These are phyloP conservation scores for Saturnispora serradocipensis DNA, from an alignment of 805 yeast genomes.

Conservation along the genomic window DNA sequence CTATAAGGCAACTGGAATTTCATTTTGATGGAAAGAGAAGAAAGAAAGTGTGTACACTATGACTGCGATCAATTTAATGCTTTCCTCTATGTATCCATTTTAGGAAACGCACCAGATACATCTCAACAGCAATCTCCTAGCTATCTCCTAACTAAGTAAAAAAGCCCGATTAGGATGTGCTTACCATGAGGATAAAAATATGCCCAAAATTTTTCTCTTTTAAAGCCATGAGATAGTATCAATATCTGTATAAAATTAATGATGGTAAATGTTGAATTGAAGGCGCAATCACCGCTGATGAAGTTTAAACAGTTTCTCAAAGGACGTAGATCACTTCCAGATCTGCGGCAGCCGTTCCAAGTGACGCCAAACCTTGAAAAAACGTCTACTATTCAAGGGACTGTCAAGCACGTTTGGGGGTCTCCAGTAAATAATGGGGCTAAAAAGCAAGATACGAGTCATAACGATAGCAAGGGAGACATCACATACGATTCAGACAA, in stretches of 20 bases:
- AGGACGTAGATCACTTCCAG: slow-evolving; percentile 7
- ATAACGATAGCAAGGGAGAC: not conserved
- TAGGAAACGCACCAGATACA: no score
- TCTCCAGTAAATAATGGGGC: slow-evolving; percentile 5
- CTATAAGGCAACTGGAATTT: not conserved
- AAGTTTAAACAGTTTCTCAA: slow-evolving; percentile 3
- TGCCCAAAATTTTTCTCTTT: not conserved
- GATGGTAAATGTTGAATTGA: not conserved
- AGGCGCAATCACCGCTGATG: slow-evolving; percentile 6
- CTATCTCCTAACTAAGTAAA: not conserved
- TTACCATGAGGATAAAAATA: not conserved
- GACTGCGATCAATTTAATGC: no score
- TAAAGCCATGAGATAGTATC: not conserved
- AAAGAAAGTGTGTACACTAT: no score
- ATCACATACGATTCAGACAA: not conserved
- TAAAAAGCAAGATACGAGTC: slow-evolving; percentile 6
- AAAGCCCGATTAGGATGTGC: not conserved
- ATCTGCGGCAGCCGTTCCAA: not conserved
- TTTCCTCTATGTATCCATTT: no score
- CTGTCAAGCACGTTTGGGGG: slow-evolving; percentile 25
- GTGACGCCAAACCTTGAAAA: not conserved
- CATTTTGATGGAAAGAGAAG: not conserved
- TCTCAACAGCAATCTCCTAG: not conserved
- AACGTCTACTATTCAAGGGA: slow-evolving; percentile 24
- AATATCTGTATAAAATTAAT: not conserved